Percentiles rank a stretch among this genome's conserved stretches.
phyloP scores from a whole-genome alignment of 2,329 filamentous ascomycete species.

The Myriosclerotinia duriaeana region DNA sequence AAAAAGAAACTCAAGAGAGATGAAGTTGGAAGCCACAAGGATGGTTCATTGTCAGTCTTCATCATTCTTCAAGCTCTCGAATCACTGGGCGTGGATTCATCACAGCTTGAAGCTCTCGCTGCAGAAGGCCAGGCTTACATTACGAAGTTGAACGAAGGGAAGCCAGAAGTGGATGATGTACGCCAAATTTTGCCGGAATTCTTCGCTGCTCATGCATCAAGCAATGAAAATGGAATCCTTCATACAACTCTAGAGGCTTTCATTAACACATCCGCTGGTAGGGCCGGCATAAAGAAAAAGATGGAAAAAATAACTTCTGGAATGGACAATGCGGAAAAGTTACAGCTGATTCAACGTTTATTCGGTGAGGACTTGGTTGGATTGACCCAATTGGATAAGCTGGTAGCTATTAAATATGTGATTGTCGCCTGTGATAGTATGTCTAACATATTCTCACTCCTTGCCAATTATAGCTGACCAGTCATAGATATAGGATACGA shows the following conservation, averaged over 20 bases:
- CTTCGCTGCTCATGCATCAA: slow-evolving; percentile 27
- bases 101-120: slow-evolving; percentile 27
- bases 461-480: slow-evolving; percentile 15
- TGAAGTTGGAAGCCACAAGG: slow-evolving; percentile 20
- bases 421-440: slow-evolving; percentile 37
- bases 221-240: slow-evolving; percentile 11
- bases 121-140: slow-evolving; percentile 26
- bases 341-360: slow-evolving; percentile 31
- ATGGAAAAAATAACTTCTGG: slow-evolving; percentile 23
- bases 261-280: slow-evolving; percentile 30
- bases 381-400: slow-evolving; percentile 31
- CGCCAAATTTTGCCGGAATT: slow-evolving; percentile 31
- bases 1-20: slow-evolving; percentile 26
- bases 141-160: slow-evolving; percentile 19
- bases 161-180: slow-evolving; percentile 26
- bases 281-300: slow-evolving; percentile 30
- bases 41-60: slow-evolving; percentile 28
- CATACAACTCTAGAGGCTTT: slow-evolving; percentile 22
- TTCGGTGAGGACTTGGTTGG: slow-evolving; percentile 26
- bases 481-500: slow-evolving; percentile 29
- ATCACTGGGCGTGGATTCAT: slow-evolving; percentile 26
- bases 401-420: slow-evolving; percentile 33
- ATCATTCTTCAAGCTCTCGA: slow-evolving; percentile 35
- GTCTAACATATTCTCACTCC: slow-evolving; percentile 2
- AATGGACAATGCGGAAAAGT: slow-evolving; percentile 31